Evolutionary conservation across 371 early-diverging fungal species (phyloP), one percentile per base, ranked within the genome.

Genomic region (Lichtheimia corymbifera): DNA sequence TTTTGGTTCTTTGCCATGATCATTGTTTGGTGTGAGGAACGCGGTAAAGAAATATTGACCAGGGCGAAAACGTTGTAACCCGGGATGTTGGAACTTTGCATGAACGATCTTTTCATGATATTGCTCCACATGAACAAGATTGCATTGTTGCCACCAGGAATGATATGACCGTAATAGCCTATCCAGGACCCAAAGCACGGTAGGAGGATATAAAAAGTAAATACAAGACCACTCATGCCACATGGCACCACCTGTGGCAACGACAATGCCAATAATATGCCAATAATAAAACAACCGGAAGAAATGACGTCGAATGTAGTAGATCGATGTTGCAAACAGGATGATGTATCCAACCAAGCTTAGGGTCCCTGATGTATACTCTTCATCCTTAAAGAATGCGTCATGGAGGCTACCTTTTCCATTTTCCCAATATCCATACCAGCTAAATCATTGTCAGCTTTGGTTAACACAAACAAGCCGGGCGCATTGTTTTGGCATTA

Each of bases 1-100:
- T n/a, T 22, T 47, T 35, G 35, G 11, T 11, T 35, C 35, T 13
- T 50, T 58, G 14, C 58, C 58, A 35, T 35, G 11, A 35, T 35
- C 11, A 11, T 9, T 35, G 5, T 11, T 11, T 9, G 35, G 5
- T n/a, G 50, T 58, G 20, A 66, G 63, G 42, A 76, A 62, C 0
- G 76, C 64, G 6, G 70, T 53, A 52, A 79, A 79, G 5, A 72
- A 64, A 43, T 79, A 79, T 59, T 79, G 79, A 27, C 79, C 79
- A 20, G 79, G 76, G n/a, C 64, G 66, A 55, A 69, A 76, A 7
- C 44, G 53, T 9, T 27, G 22, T 6, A 52, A 27, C 20, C 65
- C 18, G 4, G 53, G 47, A 44, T 72, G 63, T n/a, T 72, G 64
- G 20, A 79, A 76, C 14, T 70, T 55, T n/a, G 74, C 69, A 35